Evolutionary conservation across 78 protist species (phyloP).

Genomic region (Speleostelium caveatum): DNA sequence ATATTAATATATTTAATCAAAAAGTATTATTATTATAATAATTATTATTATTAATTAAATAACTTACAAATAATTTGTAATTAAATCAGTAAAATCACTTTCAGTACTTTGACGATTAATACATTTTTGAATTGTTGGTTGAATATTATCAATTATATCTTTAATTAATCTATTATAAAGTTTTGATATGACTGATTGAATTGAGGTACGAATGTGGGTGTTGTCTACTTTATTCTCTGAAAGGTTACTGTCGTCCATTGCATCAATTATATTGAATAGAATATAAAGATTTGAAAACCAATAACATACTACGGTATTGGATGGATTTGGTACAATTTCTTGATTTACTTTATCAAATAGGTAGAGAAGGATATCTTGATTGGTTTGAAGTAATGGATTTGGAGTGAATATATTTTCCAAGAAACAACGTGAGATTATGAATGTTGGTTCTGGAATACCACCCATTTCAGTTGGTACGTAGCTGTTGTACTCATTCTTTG

Average conservation of each 20-base stretch:
- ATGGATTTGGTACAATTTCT: background rate
- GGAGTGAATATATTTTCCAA: background rate
- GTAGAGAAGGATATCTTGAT: slow-evolving; percentile 12
- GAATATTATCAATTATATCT: slow-evolving; percentile 29
- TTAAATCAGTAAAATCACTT: slow-evolving; percentile 34
- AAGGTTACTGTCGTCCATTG: background rate
- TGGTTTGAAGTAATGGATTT: background rate
- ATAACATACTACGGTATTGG: slow-evolving; percentile 2
- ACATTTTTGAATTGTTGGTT: slow-evolving; percentile 35
- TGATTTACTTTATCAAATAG: slow-evolving; percentile 33
- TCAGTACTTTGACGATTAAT: slow-evolving; percentile 19
- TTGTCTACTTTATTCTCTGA: background rate
- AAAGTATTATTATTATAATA: too few relatives aligned
- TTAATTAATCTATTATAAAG: slow-evolving; percentile 21
- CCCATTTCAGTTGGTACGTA: slow-evolving; percentile 1
- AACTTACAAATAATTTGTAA: slow-evolving; percentile 59
- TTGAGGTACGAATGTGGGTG: background rate
- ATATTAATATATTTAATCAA: too few relatives aligned
- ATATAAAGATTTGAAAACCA: slow-evolving; percentile 52
- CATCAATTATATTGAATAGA: slow-evolving; percentile 8
- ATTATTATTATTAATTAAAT: too few relatives aligned
- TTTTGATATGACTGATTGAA: slow-evolving; percentile 12
- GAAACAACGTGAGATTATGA: slow-evolving; percentile 51
- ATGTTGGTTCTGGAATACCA: slow-evolving; percentile 35
- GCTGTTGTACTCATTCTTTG: background rate